Percentiles rank a stretch among this genome's conserved stretches.
These are phyloP conservation scores for Aaosphaeria arxii DNA, from an alignment of 2,329 filamentous ascomycete genomes.

Conservation along the genomic window DNA sequence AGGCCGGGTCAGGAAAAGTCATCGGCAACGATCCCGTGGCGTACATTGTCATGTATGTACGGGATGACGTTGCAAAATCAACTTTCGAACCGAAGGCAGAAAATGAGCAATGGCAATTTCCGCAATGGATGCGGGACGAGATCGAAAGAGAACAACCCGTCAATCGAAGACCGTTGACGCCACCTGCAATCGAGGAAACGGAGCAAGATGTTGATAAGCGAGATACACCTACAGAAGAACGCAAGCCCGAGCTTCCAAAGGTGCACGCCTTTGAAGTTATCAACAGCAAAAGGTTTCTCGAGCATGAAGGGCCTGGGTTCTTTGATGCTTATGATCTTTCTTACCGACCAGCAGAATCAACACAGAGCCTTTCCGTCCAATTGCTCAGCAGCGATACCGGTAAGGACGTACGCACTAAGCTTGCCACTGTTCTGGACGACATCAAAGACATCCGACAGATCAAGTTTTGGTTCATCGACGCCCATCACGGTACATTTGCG, in stretches of 20 bases:
- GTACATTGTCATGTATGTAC: slow-evolving; percentile 57
- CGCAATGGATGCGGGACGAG: slow-evolving; percentile 36
- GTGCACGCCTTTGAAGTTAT: slow-evolving; percentile 29
- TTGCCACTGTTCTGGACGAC: slow-evolving; percentile 21
- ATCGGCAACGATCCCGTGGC: slow-evolving; percentile 48
- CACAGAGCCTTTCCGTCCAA: slow-evolving; percentile 16
- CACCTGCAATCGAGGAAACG: slow-evolving; percentile 3
- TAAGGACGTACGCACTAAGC: slow-evolving; percentile 27
- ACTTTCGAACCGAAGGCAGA: slow-evolving; percentile 41
- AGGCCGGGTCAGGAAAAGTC: slow-evolving; percentile 33
- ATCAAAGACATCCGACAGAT: slow-evolving; percentile 37
- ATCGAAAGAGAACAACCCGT: slow-evolving; percentile 20
- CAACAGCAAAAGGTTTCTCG: slow-evolving; percentile 29
- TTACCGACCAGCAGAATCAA: slow-evolving; percentile 12
- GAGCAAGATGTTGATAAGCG: slow-evolving; percentile 4
- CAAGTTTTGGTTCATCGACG: slow-evolving; percentile 40
- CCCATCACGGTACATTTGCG: slow-evolving; percentile 22
- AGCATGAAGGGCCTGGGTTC: slow-evolving; percentile 36
- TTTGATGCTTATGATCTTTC: slow-evolving; percentile 32
- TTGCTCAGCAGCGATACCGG: slow-evolving; percentile 22
- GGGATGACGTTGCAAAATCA: slow-evolving; percentile 43
- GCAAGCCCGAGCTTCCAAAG: slow-evolving; percentile 3
- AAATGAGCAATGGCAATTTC: slow-evolving; percentile 47
- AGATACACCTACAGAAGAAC: slow-evolving; percentile 1
- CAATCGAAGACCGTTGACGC: slow-evolving; percentile 9